Base-by-base conservation (phyloP, 2,329 filamentous ascomycete species). In the Paecilomyces sp. region DNA sequence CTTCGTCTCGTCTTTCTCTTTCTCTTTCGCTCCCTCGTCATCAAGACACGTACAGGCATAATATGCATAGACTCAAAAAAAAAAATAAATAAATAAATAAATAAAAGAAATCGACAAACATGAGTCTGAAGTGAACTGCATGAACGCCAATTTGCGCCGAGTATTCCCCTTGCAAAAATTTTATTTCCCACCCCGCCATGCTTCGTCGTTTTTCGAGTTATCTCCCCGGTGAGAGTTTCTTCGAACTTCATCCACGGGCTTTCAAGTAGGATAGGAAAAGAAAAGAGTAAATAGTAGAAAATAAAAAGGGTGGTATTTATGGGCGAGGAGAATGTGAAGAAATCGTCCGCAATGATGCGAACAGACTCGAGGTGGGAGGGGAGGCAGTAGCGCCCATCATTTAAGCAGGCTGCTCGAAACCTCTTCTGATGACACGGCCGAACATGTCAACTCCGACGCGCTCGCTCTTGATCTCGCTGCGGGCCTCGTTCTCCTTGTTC, bases 401-500 rank as follows among this genome's bases (percentile, higher is more conserved):
- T 77, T 75, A 89, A 66, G 85, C 87, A 62, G 86, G 84, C 76
- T 93, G 89, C 80, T 96, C 92, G 82, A 92, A 96, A 56, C 90
- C 89, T 71, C 92, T 84, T 76, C 89, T 84, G 64, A 96, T 86
- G 63, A 96, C 87, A 67, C 91, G 71, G 25, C 77, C 77, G 65
- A 80, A 80, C 76, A 77, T 77, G 54, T 80, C 78, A 51, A 80
- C 68, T 18, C 73, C 77, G n/a, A 99, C 94, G 66, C 94, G 92
- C 82, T 99, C 94, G 69, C 92, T 86, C 71, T 97, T 95, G 76
- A 97, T 90, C 50, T 92, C 89, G 77, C 94, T 94, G 82, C 95
- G 91, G 53, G 92, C 94, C 85, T 97, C 93, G 76, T 97, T 97
- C 79, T 99, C 94, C 72, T 94, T 90, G 81, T 99, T 99, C 71